Evolutionary conservation across 2,329 filamentous ascomycete species (phyloP), one percentile per base, ranked within the genome.

Genomic region (Colletotrichum sp.): DNA sequence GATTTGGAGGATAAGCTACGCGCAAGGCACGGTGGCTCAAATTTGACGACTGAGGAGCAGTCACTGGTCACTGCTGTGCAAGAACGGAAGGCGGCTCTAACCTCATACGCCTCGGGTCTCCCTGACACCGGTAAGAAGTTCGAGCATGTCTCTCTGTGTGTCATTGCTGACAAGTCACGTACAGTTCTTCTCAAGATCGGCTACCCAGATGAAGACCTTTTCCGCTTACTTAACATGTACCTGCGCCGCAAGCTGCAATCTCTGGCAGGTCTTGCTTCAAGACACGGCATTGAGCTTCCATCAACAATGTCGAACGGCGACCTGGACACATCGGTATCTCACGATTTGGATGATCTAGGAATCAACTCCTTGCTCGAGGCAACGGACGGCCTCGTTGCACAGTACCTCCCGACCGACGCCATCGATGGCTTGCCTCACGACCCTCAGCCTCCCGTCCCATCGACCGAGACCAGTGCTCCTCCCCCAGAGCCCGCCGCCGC

Each of bases 1-100:
- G 86, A 93, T 6, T 83, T 94, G 4, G 88, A 93, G 30, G 86
- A 87, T 13, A 84, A 84, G 60, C 78, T 90, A 62, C 85, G 81
- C 13, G 79, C 79, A 24, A 79, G 83, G 38, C 82, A 83, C 65
- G 81, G 80, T 5, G 80, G 80, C 18, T 77, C 79, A 26, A 81
- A 83, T 68, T 76, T 84, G 21, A 84, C 80, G 75, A 77, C 84
- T 77, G 80, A 84, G 30, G 84, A 86, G 70, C 80, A 82, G 58
- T 80, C 80, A 10, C 82, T 86, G 32, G 77, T 85, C 10, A 78
- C 80, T 6, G 80, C 82, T 13, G 80, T 84, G 8, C 80, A 83
- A 58, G 79, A 80, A 24, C 80, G 84, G 43, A 84, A 83, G 78
- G 79, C 83, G 13, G 80, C 80, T 8, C 77, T 87, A 9, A 79